Evolutionary conservation across 2,329 filamentous ascomycete genomes (phyloP).

Genomic region (Ilyonectria robusta): DNA sequence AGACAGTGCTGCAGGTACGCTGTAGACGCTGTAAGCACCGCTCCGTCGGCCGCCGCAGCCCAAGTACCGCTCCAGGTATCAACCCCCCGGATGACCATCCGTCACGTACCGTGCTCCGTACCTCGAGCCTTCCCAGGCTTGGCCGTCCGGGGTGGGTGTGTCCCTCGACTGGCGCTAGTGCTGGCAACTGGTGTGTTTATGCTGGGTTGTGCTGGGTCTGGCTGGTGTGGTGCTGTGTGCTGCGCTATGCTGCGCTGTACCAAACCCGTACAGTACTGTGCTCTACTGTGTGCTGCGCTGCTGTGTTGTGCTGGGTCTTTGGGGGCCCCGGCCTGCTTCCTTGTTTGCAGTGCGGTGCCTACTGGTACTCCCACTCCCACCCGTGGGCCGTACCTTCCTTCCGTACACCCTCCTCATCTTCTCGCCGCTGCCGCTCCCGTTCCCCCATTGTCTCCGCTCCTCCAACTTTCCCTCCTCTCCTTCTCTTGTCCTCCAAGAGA

Average conservation of each 20-base stretch:
- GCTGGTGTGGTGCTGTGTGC: slow-evolving; percentile 15
- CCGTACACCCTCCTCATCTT: slow-evolving; percentile 48
- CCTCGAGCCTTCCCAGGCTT: slow-evolving; percentile 37
- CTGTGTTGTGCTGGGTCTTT: slow-evolving; percentile 35
- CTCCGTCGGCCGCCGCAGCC: slow-evolving; percentile 5
- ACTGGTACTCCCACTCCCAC: slow-evolving; percentile 42
- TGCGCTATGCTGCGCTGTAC: slow-evolving; percentile 17
- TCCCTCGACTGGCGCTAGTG: slow-evolving; percentile 35
- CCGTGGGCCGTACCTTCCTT: slow-evolving; percentile 39
- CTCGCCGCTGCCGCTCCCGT: slow-evolving; percentile 47
- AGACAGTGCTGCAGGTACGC: slow-evolving; percentile 20
- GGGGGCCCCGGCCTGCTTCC: slow-evolving; percentile 43
- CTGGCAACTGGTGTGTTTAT: slow-evolving; percentile 25
- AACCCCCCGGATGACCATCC: slow-evolving; percentile 31
- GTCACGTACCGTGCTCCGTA: slow-evolving; percentile 39
- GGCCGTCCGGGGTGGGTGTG: slow-evolving; percentile 36
- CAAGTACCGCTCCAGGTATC: slow-evolving; percentile 36
- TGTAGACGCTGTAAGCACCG: slow-evolving; percentile 18
- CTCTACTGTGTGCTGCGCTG: slow-evolving; percentile 10
- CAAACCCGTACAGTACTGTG: slow-evolving; percentile 20
- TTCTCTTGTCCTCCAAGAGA: slow-evolving; percentile 48
- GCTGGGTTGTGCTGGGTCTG: slow-evolving; percentile 27
- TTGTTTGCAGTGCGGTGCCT: slow-evolving; percentile 44
- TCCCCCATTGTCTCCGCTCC: slow-evolving; percentile 52
- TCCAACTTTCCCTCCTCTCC: slow-evolving; percentile 50